These are phyloP conservation scores for Suillus alpinus DNA, from an alignment of 768 basidiomycete genomes.

Conservation along the genomic window DNA sequence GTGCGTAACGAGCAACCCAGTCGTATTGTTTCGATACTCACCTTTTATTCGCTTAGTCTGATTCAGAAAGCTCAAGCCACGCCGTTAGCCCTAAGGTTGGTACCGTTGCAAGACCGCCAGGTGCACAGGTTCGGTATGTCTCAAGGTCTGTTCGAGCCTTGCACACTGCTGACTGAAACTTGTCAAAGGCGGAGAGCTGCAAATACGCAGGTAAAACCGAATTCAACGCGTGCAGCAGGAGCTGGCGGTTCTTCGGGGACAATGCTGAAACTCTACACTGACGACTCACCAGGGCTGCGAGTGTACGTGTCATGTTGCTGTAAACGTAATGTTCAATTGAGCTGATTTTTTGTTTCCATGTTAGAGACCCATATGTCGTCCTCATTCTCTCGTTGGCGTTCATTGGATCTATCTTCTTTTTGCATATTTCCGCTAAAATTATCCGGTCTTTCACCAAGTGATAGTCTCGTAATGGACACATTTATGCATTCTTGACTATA, in stretches of 20 bases:
- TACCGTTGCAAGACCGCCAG: conserved; percentile 69
- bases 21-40: not conserved
- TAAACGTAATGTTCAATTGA: not conserved
- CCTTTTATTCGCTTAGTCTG: conserved; percentile 48
- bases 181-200: conserved; percentile 67
- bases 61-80: conserved; percentile 65
- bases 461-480: conserved; percentile 13
- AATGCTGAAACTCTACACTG: conserved; percentile 98
- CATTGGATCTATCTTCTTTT: conserved; percentile 98
- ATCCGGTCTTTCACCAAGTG: conserved; percentile 89
- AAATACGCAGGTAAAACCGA: conserved; percentile 67
- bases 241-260: conserved; percentile 97
- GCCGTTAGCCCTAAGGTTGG: conserved; percentile 40
- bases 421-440: conserved; percentile 94
- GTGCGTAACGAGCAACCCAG: conserved; percentile 3
- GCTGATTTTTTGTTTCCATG: conserved; percentile 8
- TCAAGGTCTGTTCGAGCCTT: not conserved
- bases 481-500: conserved; percentile 1
- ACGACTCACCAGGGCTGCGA: conserved; percentile 94
- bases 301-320: conserved; percentile 63
- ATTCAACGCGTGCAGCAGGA: conserved; percentile 86
- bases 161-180: not conserved
- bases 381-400: conserved; percentile 93
- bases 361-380: conserved; percentile 93
- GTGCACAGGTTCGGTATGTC: conserved; percentile 77